These are phyloP conservation scores for Mycena maculata DNA, from an alignment of 768 basidiomycete genomes.

Conservation along the genomic window DNA sequence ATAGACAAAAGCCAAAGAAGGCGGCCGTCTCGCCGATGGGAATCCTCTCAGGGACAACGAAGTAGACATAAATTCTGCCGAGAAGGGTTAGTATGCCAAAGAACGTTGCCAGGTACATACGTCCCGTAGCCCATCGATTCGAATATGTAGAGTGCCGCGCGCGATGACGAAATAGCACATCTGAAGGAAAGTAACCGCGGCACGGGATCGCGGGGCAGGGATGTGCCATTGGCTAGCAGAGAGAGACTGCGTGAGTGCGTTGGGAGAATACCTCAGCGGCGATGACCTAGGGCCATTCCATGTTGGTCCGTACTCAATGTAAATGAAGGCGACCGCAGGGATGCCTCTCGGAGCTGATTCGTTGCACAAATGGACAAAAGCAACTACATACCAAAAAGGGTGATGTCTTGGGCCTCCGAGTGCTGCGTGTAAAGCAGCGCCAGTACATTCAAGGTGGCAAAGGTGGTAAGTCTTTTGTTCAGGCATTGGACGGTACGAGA, in stretches of 20 bases:
- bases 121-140: constrained; percentile 17
- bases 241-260: constrained; percentile 19
- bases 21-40: constrained; percentile 20
- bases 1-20: constrained; percentile 11
- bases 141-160: constrained; percentile 26
- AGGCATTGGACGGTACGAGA: too few relatives aligned
- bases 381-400: too few relatives aligned
- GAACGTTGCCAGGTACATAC: too few relatives aligned
- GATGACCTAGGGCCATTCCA: constrained; percentile 51
- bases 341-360: too few relatives aligned
- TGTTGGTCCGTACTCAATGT: constrained; percentile 25
- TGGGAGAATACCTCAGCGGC: constrained; percentile 29
- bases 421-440: too few relatives aligned
- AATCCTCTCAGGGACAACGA: constrained; percentile 20
- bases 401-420: too few relatives aligned
- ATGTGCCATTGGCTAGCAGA: constrained; percentile 13
- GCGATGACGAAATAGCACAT: constrained; percentile 24
- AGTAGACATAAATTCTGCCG: constrained; percentile 9
- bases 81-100: constrained; percentile 13
- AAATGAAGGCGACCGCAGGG: constrained; percentile 23
- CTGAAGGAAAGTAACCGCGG: neutral
- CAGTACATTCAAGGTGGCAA: too few relatives aligned
- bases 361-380: too few relatives aligned
- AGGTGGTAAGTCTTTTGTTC: too few relatives aligned
- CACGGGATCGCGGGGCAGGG: neutral